Conservation (phyloP, 1,139 yeast genomes). For the Scheffersomyces segobiensis region DNA sequence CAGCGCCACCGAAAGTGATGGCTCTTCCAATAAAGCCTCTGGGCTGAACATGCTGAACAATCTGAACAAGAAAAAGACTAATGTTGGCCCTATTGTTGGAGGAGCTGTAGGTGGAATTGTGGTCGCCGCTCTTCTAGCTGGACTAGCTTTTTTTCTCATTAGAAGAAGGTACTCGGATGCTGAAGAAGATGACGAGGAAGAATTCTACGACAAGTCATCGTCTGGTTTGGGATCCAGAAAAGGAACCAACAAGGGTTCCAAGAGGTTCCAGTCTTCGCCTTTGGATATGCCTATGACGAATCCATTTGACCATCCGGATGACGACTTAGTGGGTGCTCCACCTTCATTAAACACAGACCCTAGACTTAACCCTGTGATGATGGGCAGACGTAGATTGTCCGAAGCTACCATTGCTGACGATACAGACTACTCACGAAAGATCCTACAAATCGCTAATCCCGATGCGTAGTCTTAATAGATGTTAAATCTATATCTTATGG, state of each 20-base stretch:
- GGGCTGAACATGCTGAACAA: not conserved
- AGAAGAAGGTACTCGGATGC: constrained; percentile 42
- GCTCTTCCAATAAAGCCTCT: not conserved
- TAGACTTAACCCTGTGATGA: constrained; percentile 64
- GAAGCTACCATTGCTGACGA: constrained; percentile 81
- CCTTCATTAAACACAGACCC: constrained; percentile 37
- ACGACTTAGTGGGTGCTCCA: constrained; percentile 34
- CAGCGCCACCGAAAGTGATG: not conserved
- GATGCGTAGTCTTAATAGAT: constrained; percentile 26
- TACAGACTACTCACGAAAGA: constrained; percentile 72
- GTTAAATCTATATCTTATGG: not conserved
- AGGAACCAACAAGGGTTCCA: constrained; percentile 26
- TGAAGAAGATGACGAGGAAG: constrained; percentile 49
- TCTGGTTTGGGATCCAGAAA: constrained; percentile 9
- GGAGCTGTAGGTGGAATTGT: constrained; percentile 68
- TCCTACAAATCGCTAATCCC: constrained; percentile 74
- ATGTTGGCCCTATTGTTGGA: constrained; percentile 62
- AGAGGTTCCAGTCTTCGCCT: constrained; percentile 18
- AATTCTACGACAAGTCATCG: constrained; percentile 37
- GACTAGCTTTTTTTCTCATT: constrained; percentile 46
- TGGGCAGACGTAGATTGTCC: constrained; percentile 71
- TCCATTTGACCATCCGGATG: constrained; percentile 62
- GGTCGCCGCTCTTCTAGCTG: constrained; percentile 47
- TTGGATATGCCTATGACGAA: constrained; percentile 50
- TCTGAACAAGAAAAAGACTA: constrained; percentile 14